Evolutionary conservation across 2,329 filamentous ascomycete genomes (phyloP).

Genomic region (Knufia petricola): DNA sequence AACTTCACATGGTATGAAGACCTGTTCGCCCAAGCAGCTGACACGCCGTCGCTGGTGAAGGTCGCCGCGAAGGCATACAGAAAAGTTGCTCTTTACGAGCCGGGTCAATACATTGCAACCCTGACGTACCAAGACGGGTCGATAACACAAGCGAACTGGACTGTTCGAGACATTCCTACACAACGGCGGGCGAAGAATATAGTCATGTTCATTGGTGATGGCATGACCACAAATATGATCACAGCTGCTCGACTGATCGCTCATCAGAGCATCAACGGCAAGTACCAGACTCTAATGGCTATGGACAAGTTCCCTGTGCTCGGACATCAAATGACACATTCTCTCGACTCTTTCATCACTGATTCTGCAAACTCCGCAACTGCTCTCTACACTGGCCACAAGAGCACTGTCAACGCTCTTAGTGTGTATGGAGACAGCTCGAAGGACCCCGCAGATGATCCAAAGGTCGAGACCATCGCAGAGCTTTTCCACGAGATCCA

Average conservation of each 20-base stretch:
- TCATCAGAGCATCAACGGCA: constrained; percentile 75
- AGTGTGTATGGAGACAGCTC: constrained; percentile 75
- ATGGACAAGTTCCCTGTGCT: constrained; percentile 79
- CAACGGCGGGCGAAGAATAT: constrained; percentile 74
- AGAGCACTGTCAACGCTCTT: constrained; percentile 72
- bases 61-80: constrained; percentile 73
- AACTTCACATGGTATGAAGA: constrained; percentile 78
- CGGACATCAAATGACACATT: constrained; percentile 78
- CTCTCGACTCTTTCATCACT: constrained; percentile 74
- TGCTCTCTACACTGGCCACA: constrained; percentile 73
- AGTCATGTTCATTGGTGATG: constrained; percentile 64
- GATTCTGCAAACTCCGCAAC: constrained; percentile 79
- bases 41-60: constrained; percentile 62
- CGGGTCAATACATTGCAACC: constrained; percentile 67
- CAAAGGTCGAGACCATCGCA: constrained; percentile 75
- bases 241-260: constrained; percentile 65
- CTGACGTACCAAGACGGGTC: constrained; percentile 65
- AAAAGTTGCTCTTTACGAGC: constrained; percentile 64
- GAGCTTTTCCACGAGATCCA: constrained; percentile 37
- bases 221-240: constrained; percentile 29
- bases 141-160: constrained; percentile 65
- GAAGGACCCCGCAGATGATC: constrained; percentile 64
- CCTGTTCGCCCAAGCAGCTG: constrained; percentile 64
- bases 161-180: constrained; percentile 60
- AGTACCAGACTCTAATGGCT: constrained; percentile 65